Evolutionary conservation across 192 early-diverging fungal genomes (phyloP).

Genomic region (Coemansia sp.): DNA sequence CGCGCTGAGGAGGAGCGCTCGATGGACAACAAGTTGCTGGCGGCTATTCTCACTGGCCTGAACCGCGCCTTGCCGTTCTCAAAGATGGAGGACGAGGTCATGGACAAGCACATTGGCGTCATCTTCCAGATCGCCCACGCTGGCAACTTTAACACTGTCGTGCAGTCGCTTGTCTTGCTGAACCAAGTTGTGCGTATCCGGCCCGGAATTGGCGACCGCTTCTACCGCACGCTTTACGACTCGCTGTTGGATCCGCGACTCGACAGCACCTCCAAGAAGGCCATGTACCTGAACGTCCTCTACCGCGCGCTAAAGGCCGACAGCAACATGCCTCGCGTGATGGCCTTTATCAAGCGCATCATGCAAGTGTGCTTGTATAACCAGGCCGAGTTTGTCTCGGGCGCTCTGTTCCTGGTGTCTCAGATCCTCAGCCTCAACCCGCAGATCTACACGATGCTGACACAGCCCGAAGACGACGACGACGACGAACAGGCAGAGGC

Average conservation of each 20-base stretch:
- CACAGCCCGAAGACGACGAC: conserved; percentile 49
- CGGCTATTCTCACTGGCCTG: conserved; percentile 88
- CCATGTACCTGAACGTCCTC: conserved; percentile 90
- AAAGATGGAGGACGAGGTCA: conserved; percentile 74
- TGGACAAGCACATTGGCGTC: conserved; percentile 80
- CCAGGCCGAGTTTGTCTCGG: conserved; percentile 83
- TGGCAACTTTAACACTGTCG: conserved; percentile 86
- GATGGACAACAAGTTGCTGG: conserved; percentile 75
- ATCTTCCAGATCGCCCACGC: conserved; percentile 89
- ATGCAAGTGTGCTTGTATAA: conserved; percentile 73
- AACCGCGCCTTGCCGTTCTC: conserved; percentile 93
- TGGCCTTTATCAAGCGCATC: conserved; percentile 88
- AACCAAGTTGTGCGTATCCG: conserved; percentile 58
- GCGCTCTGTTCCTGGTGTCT: conserved; percentile 76
- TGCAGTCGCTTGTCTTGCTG: conserved; percentile 90
- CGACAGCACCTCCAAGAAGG: conserved; percentile 76
- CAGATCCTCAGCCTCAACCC: conserved; percentile 59
- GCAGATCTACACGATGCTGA: conserved; percentile 59
- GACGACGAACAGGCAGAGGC: conserved; percentile 10
- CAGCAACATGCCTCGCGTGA: conserved; percentile 59
- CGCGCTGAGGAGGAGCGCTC: conserved; percentile 50
- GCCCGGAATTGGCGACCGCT: conserved; percentile 72
- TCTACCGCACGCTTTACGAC: conserved; percentile 89
- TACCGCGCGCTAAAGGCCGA: conserved; percentile 83
- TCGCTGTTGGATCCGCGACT: conserved; percentile 83